Evolutionary conservation across 352 stramenopile species (phyloP), one percentile per base, ranked within the genome.

Genomic region (Phytophthora litchii): DNA sequence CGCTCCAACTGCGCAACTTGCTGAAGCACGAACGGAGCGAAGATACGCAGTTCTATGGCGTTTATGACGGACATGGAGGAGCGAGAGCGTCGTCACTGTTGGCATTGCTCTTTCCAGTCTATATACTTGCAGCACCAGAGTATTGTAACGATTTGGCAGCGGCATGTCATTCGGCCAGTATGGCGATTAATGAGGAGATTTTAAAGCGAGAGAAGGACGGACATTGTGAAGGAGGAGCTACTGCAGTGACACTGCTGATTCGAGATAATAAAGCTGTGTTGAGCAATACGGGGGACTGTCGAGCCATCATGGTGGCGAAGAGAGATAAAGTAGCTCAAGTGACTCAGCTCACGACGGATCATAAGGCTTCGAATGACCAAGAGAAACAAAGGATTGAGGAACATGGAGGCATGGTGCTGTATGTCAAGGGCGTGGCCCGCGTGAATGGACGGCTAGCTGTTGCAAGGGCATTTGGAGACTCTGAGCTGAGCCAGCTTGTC

Each of bases 31-130:
- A 14, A 25, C 27, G 40, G 4, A 64, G 50, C 19, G 47, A 66
- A 21, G 67, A 76, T 45, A 93, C 81, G 14, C 73, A 79, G 63
- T 83, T 90, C 42, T 91, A 80, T 43, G 84, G 80, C 7, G 58
- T 93, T n/a, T 93, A 87, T 54, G 84, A 93, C 46, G 84, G 84
- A 32, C 84, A 93, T 35, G 84, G 81, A 21, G 84, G 84, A 16
- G 76, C 67, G 9, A 67, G 64, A 38, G 83, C 80, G 40, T 90
- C 80, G 29, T 81, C 76, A 17, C 50, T 91, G 5, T 49, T 92
- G 25, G 82, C 82, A 20, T 68, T 90, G 46, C 60, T 91, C 9
- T 75, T 92, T 40, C 82, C 82, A 10, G 41, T 91, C 11, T 94
- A 88, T 61, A 46, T 92, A n/a, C 63, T 88, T 1, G 60, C 80